Conservation (phyloP, 1,139 yeast species). For the Hemisphaericaspora xylanilytica region DNA sequence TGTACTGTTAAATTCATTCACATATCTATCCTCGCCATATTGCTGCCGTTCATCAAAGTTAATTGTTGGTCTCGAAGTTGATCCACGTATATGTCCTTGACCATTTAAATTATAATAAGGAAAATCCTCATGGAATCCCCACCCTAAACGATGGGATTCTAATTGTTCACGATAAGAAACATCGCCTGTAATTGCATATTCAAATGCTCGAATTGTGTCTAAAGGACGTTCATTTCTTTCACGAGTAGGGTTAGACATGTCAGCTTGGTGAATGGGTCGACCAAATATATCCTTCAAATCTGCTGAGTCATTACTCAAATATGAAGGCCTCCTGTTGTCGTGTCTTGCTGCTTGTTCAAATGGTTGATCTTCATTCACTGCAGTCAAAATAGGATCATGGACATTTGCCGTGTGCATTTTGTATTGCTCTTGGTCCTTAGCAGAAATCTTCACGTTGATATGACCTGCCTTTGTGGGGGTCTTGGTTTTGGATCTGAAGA, state of each 20-base stretch:
- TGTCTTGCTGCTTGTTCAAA: constrained; percentile 71
- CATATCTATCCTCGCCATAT: constrained; percentile 56
- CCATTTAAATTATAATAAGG: constrained; percentile 31
- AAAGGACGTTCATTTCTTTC: constrained; percentile 91
- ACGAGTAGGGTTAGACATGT: constrained; percentile 89
- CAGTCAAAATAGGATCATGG: constrained; percentile 86
- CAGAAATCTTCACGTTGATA: constrained; percentile 38
- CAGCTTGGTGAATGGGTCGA: constrained; percentile 67
- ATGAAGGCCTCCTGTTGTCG: constrained; percentile 38
- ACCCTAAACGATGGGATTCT: constrained; percentile 75
- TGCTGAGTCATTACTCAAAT: constrained; percentile 38
- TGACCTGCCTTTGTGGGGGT: constrained; percentile 14
- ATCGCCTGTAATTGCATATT: constrained; percentile 91
- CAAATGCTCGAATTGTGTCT: constrained; percentile 91
- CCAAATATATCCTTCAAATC: constrained; percentile 83
- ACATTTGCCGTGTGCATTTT: constrained; percentile 60
- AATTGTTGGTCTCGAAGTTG: constrained; percentile 31
- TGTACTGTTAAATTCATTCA: too few relatives aligned
- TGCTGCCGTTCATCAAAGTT: constrained; percentile 59
- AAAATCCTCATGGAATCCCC: constrained; percentile 60
- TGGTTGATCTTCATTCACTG: constrained; percentile 94
- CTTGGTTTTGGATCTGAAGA: constrained; percentile 38
- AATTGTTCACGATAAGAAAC: constrained; percentile 70
- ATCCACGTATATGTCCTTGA: constrained; percentile 13
- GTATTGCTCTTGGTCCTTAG: constrained; percentile 26